These are phyloP conservation scores for Komagataella phaffii DNA, from an alignment of 805 yeast species.

Conservation along the genomic window DNA sequence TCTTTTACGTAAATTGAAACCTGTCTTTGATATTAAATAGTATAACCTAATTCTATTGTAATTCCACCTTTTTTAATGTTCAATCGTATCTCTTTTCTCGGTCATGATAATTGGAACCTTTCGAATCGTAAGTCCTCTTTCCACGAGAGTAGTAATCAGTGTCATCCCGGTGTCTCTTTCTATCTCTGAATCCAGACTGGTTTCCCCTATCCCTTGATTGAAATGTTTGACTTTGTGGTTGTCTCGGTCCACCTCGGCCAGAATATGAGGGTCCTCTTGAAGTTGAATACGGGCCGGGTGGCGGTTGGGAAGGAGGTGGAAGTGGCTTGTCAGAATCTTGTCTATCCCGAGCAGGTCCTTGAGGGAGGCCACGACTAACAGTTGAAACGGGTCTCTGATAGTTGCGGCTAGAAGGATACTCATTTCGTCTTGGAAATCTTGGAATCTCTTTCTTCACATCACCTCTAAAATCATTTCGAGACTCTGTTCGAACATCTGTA, in stretches of 20 bases:
- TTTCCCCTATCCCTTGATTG: neutral
- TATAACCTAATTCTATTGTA: neutral
- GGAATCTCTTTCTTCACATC: neutral
- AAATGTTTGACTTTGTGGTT: neutral
- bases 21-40: slow-evolving; percentile 71
- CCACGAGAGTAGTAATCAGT: neutral
- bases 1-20: slow-evolving; percentile 76
- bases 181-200: neutral
- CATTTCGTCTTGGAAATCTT: neutral
- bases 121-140: neutral
- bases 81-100: neutral
- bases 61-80: neutral
- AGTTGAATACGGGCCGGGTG: neutral
- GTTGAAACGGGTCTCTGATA: neutral
- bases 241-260: neutral
- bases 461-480: neutral
- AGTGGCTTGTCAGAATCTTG: neutral
- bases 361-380: neutral
- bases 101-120: neutral
- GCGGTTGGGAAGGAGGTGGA: neutral
- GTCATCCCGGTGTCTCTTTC: neutral
- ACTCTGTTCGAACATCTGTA: neutral
- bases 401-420: neutral
- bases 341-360: neutral
- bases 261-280: neutral